These are phyloP conservation scores for Pleurotus tuoliensis DNA, from an alignment of 768 basidiomycete species.

Conservation along the genomic window DNA sequence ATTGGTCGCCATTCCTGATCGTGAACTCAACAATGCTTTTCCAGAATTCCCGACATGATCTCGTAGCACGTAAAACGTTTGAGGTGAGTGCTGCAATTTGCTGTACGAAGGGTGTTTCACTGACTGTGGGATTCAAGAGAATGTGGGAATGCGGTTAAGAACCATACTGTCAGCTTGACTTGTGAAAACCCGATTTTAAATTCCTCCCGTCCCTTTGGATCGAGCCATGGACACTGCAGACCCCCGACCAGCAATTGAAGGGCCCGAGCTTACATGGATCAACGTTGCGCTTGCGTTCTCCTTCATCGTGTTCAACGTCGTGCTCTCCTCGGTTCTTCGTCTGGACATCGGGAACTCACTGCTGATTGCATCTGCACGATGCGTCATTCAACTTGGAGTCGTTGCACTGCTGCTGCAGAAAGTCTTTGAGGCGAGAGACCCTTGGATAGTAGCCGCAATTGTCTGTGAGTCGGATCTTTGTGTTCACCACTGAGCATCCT, in stretches of 20 bases:
- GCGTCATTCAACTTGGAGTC: slow-evolving; percentile 72
- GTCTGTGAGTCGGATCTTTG: slow-evolving; percentile 46
- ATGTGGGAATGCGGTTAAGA: background rate
- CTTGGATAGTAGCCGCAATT: slow-evolving; percentile 73
- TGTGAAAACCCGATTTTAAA: background rate
- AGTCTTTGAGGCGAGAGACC: slow-evolving; percentile 73
- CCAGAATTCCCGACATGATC: too few species aligned
- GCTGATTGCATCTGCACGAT: slow-evolving; percentile 66
- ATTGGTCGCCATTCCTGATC: too few species aligned
- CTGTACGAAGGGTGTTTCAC: too few species aligned
- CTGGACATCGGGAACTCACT: slow-evolving; percentile 70
- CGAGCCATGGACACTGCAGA: background rate
- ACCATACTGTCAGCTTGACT: too few species aligned
- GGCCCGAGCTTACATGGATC: slow-evolving; percentile 36
- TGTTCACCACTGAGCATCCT: too few species aligned
- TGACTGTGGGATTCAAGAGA: background rate
- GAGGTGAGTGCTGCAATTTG: too few species aligned
- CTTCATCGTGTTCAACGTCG: slow-evolving; percentile 72
- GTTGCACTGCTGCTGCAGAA: slow-evolving; percentile 67
- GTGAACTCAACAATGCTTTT: too few species aligned
- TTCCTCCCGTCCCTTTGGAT: background rate
- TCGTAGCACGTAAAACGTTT: too few species aligned
- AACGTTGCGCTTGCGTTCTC: slow-evolving; percentile 74
- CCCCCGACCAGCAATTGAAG: background rate
- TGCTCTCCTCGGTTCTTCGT: slow-evolving; percentile 58